Percentiles rank a stretch among this genome's conserved stretches.
Conservation (phyloP, 2,329 filamentous ascomycete species). For the Trichoderma polysporum region DNA sequence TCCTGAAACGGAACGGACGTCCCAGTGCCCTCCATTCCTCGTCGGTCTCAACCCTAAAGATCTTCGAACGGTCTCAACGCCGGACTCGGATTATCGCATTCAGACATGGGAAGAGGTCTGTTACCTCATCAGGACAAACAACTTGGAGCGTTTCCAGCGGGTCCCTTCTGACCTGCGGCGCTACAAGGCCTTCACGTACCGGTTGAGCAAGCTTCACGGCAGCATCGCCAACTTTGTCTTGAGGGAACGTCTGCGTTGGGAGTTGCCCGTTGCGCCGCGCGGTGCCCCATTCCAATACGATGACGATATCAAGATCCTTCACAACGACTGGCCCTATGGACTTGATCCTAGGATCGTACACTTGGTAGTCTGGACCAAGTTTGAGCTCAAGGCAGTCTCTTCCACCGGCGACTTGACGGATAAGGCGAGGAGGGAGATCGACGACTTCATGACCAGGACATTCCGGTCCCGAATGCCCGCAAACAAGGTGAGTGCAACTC, state of each 20-base stretch:
- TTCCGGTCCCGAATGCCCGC: slow-evolving; percentile 58
- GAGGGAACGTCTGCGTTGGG: slow-evolving; percentile 68
- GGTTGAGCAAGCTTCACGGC: slow-evolving; percentile 66
- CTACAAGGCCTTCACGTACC: slow-evolving; percentile 69
- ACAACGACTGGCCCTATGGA: slow-evolving; percentile 95
- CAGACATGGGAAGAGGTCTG: slow-evolving; percentile 70
- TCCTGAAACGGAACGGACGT: slow-evolving; percentile 58
- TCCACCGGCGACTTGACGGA: slow-evolving; percentile 66
- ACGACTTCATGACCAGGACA: slow-evolving; percentile 65
- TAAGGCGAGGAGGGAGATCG: slow-evolving; percentile 62
- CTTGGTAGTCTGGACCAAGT: slow-evolving; percentile 92
- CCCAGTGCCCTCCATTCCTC: slow-evolving; percentile 72
- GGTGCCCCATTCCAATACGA: slow-evolving; percentile 44
- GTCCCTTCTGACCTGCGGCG: slow-evolving; percentile 73
- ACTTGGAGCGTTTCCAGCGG: slow-evolving; percentile 74
- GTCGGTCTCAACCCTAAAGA: slow-evolving; percentile 65
- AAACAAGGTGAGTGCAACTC: slow-evolving; percentile 50
- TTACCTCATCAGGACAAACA: slow-evolving; percentile 61
- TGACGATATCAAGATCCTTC: slow-evolving; percentile 69
- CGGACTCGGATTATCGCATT: slow-evolving; percentile 62
- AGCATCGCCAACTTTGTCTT: slow-evolving; percentile 78
- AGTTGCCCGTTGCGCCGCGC: slow-evolving; percentile 38
- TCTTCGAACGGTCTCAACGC: slow-evolving; percentile 65
- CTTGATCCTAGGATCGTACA: slow-evolving; percentile 76
- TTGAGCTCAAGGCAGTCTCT: slow-evolving; percentile 68